Base-by-base conservation (phyloP, 129 eudicot genomes). In the Helichrysum umbraculigerum region DNA sequence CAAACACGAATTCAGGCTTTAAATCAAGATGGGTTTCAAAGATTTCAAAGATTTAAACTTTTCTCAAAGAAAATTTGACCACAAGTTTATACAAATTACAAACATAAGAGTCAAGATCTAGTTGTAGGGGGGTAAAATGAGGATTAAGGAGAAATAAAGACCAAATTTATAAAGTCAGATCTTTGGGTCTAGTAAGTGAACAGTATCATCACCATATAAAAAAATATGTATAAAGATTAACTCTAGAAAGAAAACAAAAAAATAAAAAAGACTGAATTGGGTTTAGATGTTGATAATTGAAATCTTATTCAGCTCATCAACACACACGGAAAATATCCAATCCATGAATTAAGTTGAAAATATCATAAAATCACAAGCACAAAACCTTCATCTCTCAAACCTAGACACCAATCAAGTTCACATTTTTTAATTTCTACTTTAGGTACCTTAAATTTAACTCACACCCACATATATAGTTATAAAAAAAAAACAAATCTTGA, bases 131-230 rank as follows among this genome's bases (percentile, higher is more conserved):
- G 70, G 15, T 33, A 7, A 8, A 0, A 37, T 19, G 60, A 65
- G 28, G n/a, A 25, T 35, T 28, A 70, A 66, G 59, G 37, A 42
- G 70, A 37, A 76, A 50, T 50, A 25, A 50, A 41, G 75, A 30
- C 69, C 68, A 33, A 33, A 63, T 75, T 35, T 28, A 10, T 29
- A 51, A 63, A 70, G 74, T 78, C 79, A 78, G 81, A 69, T 69
- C 75, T 84, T 80, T 39, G 67, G 75, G 57, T 65, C 66, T 80
- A 75, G 76, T 42, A 33, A 22, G 58, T 80, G 87, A 71, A 84
- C 79, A 84, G 84, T 84, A 81, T 37, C 71, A 75, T 39, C 72
- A 75, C 22, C 57, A 20, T 19, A 57, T 57, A 57, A 57, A 57
- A 56, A 57, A 56, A 56, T 5, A 52, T 52, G n/a, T 51, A n/a